Evolutionary conservation across 2,329 filamentous ascomycete genomes (phyloP).

Genomic region (Fusarium annulatum): DNA sequence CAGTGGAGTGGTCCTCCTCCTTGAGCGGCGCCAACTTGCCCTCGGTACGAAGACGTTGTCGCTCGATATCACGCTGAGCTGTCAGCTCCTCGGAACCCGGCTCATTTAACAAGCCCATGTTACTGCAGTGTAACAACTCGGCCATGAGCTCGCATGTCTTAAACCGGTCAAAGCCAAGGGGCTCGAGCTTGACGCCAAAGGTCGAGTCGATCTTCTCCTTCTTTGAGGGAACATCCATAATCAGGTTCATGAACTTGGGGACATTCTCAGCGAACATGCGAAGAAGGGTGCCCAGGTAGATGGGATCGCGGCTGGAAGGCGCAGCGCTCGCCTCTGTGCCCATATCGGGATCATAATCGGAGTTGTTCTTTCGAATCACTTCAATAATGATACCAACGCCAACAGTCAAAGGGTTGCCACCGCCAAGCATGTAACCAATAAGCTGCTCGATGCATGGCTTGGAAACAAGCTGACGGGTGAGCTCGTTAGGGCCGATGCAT

Average conservation of each 20-base stretch:
- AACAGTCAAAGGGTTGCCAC: slow-evolving; percentile 93
- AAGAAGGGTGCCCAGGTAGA: slow-evolving; percentile 91
- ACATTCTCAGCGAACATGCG: slow-evolving; percentile 91
- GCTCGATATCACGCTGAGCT: slow-evolving; percentile 79
- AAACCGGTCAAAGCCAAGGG: slow-evolving; percentile 95
- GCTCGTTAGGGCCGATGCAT: slow-evolving; percentile 97
- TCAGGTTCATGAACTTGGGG: slow-evolving; percentile 91
- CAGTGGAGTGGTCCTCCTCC: slow-evolving; percentile 57
- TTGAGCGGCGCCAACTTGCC: slow-evolving; percentile 70
- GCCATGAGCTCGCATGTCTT: slow-evolving; percentile 99
- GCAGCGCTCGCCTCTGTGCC: slow-evolving; percentile 81
- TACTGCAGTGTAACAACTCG: slow-evolving; percentile 95
- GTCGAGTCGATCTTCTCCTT: slow-evolving; percentile 84
- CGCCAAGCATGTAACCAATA: slow-evolving; percentile 91
- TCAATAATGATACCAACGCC: slow-evolving; percentile 98
- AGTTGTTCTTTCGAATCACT: slow-evolving; percentile 99
- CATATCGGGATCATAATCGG: slow-evolving; percentile 95
- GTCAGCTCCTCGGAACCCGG: slow-evolving; percentile 90
- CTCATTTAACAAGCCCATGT: slow-evolving; percentile 97
- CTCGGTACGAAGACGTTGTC: slow-evolving; percentile 80
- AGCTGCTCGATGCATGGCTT: slow-evolving; percentile 83
- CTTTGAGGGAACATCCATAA: slow-evolving; percentile 80
- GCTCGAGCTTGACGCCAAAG: slow-evolving; percentile 91
- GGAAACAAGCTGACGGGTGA: slow-evolving; percentile 94
- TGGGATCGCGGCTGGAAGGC: slow-evolving; percentile 89